These are phyloP conservation scores for Sclerospora graminicola DNA, from an alignment of 352 stramenopile genomes.

Conservation along the genomic window DNA sequence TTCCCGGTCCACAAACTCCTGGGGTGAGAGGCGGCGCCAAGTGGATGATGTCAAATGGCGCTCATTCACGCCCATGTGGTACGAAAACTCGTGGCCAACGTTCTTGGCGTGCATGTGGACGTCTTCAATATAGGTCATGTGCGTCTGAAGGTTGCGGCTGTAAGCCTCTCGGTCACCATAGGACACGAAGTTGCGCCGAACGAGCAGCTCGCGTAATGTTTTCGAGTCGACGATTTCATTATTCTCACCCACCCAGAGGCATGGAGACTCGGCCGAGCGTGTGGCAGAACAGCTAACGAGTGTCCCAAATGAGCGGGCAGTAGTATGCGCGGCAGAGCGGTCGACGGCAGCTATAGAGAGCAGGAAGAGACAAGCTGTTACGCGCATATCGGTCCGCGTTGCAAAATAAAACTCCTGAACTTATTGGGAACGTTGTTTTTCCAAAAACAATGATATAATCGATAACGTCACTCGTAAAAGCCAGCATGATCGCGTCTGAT, in stretches of 20 bases:
- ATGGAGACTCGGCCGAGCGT: slow-evolving; percentile 20
- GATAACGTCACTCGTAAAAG: too few species aligned
- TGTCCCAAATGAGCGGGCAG: slow-evolving; percentile 30
- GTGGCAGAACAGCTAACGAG: slow-evolving; percentile 32
- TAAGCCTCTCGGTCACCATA: slow-evolving; percentile 14
- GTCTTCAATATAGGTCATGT: slow-evolving; percentile 77
- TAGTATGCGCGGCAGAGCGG: slow-evolving; percentile 1
- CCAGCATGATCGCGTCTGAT: too few species aligned
- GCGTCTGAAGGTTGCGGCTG: slow-evolving; percentile 45
- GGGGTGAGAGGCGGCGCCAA: slow-evolving; percentile 30
- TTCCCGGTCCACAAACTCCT: slow-evolving; percentile 53
- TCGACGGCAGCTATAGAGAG: slow-evolving; percentile 4
- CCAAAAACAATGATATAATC: too few species aligned
- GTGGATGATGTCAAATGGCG: slow-evolving; percentile 43
- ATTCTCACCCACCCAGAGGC: slow-evolving; percentile 46
- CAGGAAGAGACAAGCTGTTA: slow-evolving; percentile 14
- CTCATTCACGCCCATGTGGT: slow-evolving; percentile 54
- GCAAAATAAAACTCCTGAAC: too few species aligned
- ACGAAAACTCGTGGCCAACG: slow-evolving; percentile 49
- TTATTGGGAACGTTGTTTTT: too few species aligned
- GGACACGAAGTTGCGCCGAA: slow-evolving; percentile 25
- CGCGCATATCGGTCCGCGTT: slow-evolving; percentile 5
- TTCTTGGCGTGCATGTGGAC: slow-evolving; percentile 45
- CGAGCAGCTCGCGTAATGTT: slow-evolving; percentile 38
- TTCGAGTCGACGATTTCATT: slow-evolving; percentile 24